Percentiles rank a stretch among this genome's conserved stretches.
Evolutionary conservation across 495 filamentous ascomycete species (phyloP).

Genomic region (Podospora appendiculata): DNA sequence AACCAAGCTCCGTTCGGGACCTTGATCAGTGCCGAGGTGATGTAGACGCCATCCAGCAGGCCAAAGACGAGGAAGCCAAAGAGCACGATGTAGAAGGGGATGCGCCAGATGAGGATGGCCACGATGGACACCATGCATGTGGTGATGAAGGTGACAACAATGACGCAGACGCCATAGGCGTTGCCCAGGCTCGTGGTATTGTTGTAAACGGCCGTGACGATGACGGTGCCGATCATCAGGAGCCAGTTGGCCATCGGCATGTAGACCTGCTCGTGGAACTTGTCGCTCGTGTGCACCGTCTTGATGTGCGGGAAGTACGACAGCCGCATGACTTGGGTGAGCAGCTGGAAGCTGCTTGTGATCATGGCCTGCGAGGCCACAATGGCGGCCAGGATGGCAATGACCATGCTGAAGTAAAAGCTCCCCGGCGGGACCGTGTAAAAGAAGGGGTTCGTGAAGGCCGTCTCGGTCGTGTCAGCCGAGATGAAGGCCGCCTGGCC

Average conservation of each 20-base stretch:
- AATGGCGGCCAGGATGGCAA: conserved; percentile 61
- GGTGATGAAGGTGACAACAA: conserved; percentile 68
- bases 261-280: conserved; percentile 65
- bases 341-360: conserved; percentile 57
- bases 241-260: conserved; percentile 67
- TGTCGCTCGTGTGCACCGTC: conserved; percentile 54
- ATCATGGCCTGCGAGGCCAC: conserved; percentile 74
- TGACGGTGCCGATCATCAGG: conserved; percentile 62
- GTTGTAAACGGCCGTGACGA: conserved; percentile 64
- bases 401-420: conserved; percentile 55
- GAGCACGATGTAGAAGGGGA: conserved; percentile 48
- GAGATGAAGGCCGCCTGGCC: conserved; percentile 70
- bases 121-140: conserved; percentile 62
- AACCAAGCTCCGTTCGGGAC: conserved; percentile 71
- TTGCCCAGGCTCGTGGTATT: conserved; percentile 51
- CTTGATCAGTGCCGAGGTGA: conserved; percentile 59
- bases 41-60: conserved; percentile 54
- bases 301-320: conserved; percentile 72
- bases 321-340: conserved; percentile 64
- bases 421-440: conserved; percentile 57
- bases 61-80: conserved; percentile 53
- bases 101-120: conserved; percentile 59
- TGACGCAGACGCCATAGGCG: conserved; percentile 56
- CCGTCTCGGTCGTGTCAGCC: conserved; percentile 39
- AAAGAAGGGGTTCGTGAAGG: conserved; percentile 66